Base-by-base conservation (phyloP, 2,329 filamentous ascomycete species). In the Thyridium curvatum region DNA sequence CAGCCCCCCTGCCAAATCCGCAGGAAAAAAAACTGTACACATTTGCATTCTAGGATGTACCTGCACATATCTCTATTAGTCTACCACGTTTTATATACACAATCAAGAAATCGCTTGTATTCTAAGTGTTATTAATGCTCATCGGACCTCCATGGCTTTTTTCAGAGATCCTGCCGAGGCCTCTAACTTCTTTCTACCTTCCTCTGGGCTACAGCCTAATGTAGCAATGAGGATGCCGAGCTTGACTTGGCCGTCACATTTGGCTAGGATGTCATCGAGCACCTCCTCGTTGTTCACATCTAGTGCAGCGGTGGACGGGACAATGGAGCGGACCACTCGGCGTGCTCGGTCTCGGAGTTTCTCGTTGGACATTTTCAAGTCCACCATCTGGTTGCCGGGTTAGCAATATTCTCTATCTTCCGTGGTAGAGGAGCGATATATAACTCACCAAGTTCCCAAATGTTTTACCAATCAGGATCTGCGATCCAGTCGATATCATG, bases 401-500 rank as follows among this genome's bases (percentile, higher is more conserved):
- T 14, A 39, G 37, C 4, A 15, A 33, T 6, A 9, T 33, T 17
- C 5, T 17, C 10, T 17, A 12, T 15, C 32, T 10, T 14, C 21
- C 10, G 15, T 17, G 6, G 32, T 10, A 15, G 12, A 14, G 12
- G 6, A 30, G 10, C 29, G 30, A 32, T 7, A 18, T 12, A 14
- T 18, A 10, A 26, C 54, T 35, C 47, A 63, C 62, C 58, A 65
- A 49, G 37, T 65, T 65, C 9, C 60, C 61, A 39, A 60, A 66
- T 0, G 63, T 66, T 44, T 66, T 68, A 5, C 64, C 64, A 9
- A 52, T 49, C 21, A 51, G 54, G 28, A 68, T 59, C 59, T 66
- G 65, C 8, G 58, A 52, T 1, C 65, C 62, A 1, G 64, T 66
- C 32, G 62, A 66, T 3, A 68, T 46, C 62, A 67, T 68, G 40